Evolutionary conservation across 2,329 filamentous ascomycete genomes (phyloP).

Genomic region (Colletotrichum sp.): DNA sequence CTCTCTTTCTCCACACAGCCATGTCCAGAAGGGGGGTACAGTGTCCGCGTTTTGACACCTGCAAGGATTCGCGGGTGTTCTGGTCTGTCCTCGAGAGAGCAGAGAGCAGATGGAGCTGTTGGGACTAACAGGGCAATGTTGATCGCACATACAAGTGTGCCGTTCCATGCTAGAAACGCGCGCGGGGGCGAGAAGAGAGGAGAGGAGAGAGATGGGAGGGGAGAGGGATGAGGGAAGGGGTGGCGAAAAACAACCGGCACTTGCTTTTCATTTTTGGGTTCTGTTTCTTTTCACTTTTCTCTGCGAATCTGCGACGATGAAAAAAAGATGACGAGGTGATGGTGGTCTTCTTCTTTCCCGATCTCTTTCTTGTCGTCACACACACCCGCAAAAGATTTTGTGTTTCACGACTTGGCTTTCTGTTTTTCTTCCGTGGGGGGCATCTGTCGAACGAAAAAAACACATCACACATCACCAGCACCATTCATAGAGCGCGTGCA

Average conservation of each 20-base stretch:
- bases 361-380: not conserved
- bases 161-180: not conserved
- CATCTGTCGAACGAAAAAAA: not conserved
- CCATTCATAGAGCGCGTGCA: slow-evolving; percentile 5
- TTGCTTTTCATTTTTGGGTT: not conserved
- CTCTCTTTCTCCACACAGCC: not conserved
- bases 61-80: not conserved
- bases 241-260: not conserved
- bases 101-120: not conserved
- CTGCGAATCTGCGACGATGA: not conserved
- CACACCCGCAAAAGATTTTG: not conserved
- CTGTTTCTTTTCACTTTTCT: not conserved
- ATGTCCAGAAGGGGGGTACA: not conserved
- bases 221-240: not conserved
- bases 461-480: not conserved
- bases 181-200: not conserved
- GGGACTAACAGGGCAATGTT: not conserved
- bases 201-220: not conserved
- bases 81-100: not conserved
- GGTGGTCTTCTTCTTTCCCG: not conserved
- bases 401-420: not conserved
- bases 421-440: not conserved
- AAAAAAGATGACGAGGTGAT: not conserved
- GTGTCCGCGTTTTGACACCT: not conserved
- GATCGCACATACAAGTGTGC: not conserved